These are phyloP conservation scores for Annulohypoxylon stygium DNA, from an alignment of 495 filamentous ascomycete genomes.

Conservation along the genomic window DNA sequence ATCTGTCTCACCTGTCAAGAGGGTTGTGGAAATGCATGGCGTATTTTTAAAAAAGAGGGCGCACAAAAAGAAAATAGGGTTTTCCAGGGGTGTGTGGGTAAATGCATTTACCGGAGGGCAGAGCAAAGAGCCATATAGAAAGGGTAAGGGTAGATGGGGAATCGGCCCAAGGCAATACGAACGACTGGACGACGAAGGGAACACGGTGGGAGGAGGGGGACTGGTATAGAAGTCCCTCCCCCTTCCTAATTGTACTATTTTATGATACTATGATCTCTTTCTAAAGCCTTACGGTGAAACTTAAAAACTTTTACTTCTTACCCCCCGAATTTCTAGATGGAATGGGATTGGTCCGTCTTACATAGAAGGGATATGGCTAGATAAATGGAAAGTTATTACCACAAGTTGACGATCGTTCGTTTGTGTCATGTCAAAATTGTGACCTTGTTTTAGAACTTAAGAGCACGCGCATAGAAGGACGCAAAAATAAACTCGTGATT, in stretches of 20 bases:
- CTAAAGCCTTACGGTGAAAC: slow-evolving; percentile 13
- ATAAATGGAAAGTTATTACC: slow-evolving; percentile 27
- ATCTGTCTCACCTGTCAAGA: not conserved
- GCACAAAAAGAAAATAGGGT: slow-evolving; percentile 27
- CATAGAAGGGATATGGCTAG: slow-evolving; percentile 27
- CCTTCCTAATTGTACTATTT: slow-evolving; percentile 18
- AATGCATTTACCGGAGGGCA: slow-evolving; percentile 31
- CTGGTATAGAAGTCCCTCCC: too few relatives aligned
- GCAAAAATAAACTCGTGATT: slow-evolving; percentile 19
- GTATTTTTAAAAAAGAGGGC: slow-evolving; percentile 23
- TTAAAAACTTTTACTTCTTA: slow-evolving; percentile 1
- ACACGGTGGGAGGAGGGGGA: not conserved
- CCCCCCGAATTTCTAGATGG: slow-evolving; percentile 10
- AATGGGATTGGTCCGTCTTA: slow-evolving; percentile 17
- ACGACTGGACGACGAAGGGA: slow-evolving; percentile 25
- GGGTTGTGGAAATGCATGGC: slow-evolving; percentile 19
- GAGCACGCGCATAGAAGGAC: not conserved
- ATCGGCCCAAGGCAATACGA: slow-evolving; percentile 17
- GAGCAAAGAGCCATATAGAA: slow-evolving; percentile 11
- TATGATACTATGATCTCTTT: slow-evolving; percentile 15
- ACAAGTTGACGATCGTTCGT: not conserved
- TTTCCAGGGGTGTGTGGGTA: slow-evolving; percentile 17
- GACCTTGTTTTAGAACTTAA: not conserved
- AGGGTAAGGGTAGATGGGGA: slow-evolving; percentile 28
- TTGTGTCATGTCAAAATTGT: not conserved